These are phyloP conservation scores for Gamsiella multidivaricata DNA, from an alignment of 192 early-diverging fungal genomes.

Conservation along the genomic window DNA sequence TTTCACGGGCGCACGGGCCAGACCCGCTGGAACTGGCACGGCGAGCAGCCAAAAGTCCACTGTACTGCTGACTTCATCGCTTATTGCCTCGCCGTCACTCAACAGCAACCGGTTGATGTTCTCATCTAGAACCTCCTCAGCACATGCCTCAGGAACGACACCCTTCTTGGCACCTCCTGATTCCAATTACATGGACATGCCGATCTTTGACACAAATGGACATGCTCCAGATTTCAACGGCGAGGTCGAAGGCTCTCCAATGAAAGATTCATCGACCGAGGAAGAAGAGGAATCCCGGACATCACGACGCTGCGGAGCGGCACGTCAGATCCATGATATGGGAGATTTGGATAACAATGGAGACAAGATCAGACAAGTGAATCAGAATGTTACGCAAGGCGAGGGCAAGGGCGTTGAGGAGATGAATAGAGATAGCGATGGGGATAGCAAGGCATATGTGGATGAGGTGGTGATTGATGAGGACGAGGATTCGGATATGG, in stretches of 20 bases:
- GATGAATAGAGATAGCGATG: background rate
- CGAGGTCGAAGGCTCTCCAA: constrained; percentile 17
- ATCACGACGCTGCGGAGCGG: background rate
- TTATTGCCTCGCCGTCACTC: constrained; percentile 27
- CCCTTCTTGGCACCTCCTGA: background rate
- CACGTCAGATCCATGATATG: background rate
- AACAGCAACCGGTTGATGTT: constrained; percentile 22
- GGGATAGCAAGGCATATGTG: background rate
- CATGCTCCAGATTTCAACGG: background rate
- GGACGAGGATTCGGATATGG: constrained; percentile 8
- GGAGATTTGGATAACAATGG: constrained; percentile 32
- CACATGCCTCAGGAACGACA: background rate
- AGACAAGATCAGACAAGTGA: background rate
- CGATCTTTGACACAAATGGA: background rate
- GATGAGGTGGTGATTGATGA: background rate
- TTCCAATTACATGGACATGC: background rate
- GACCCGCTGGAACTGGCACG: background rate
- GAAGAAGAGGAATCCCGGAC: background rate
- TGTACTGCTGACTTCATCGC: constrained; percentile 32
- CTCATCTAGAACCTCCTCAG: background rate
- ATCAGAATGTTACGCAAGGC: background rate
- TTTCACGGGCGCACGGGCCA: background rate
- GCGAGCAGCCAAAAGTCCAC: constrained; percentile 9
- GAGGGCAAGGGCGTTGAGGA: no score
- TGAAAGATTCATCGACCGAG: constrained; percentile 9